Base-by-base conservation (phyloP, 208 protist species). In the Trypanosoma cruzi region DNA sequence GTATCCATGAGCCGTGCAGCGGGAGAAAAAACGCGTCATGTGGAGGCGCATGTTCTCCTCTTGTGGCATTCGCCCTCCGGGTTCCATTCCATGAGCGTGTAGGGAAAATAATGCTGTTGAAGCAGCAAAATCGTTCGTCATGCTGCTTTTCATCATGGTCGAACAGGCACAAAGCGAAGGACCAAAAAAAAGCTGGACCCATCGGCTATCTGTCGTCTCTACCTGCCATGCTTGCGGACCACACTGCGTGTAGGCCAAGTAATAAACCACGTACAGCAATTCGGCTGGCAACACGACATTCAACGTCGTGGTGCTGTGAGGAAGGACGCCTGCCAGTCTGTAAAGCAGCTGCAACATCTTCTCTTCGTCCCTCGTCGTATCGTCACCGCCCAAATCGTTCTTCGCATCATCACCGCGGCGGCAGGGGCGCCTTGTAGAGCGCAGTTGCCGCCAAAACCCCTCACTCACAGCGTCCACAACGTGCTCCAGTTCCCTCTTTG, bases 251-350 rank as follows among this genome's bases (percentile, higher is more conserved):
- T 42, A 64, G 5, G 66, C 46, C 57, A 72, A 31, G 31, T 72
- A 72, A 32, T 72, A 72, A 13, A 64, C 32, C 4, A 64, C 46
- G 36, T 72, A 64, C 31, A 72, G 28, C 0, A 72, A 28, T 24
- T 32, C 22, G 32, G 24, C 40, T 22, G 54, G 66, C 8, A 72
- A 26, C 11, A 46, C 40, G 18, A 57, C 10, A 36, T 49, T 22
- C 11, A 22, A 49, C 16, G 20, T 49, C 44, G 20, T 22, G 20
- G 44, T 49, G 20, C 16, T 49, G 20, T 58, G 29, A 40, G 32
- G 54, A 58, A 58, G 16, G 5, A 58, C 37, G 13, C 54, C n/a
- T 36, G 54, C 26, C 14, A 44, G 5, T 11, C 42, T n/a, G 26
- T 31, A n/a, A 49, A 63, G 58, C 3, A 44, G 14, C 58, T 50